Evolutionary conservation across 1,139 yeast species (phyloP).

Genomic region (Arxiozyma telluris): DNA sequence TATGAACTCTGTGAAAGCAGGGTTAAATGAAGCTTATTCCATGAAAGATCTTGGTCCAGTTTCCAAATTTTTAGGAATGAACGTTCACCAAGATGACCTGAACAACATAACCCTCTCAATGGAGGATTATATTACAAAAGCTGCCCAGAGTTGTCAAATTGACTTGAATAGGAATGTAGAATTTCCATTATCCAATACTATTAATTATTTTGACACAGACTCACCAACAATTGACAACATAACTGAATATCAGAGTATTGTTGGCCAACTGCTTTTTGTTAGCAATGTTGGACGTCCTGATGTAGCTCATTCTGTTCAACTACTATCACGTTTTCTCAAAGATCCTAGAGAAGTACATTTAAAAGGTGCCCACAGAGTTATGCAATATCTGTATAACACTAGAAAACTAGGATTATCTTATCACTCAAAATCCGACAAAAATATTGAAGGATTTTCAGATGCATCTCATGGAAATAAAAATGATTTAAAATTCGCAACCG

Average conservation of each 20-base stretch:
- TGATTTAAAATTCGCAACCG: conserved; percentile 8
- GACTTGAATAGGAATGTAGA: not conserved
- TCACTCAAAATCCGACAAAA: not conserved
- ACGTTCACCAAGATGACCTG: not conserved
- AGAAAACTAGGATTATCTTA: not conserved
- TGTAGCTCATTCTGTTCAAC: conserved; percentile 8
- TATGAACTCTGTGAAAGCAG: too few relatives aligned
- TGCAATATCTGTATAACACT: conserved; percentile 8
- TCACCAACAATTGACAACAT: not conserved
- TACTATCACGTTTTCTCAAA: conserved; percentile 6
- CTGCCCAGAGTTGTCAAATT: not conserved
- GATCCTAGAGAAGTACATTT: conserved; percentile 4
- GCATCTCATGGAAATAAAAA: not conserved
- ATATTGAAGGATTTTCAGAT: not conserved
- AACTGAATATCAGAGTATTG: conserved; percentile 4
- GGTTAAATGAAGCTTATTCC: too few relatives aligned
- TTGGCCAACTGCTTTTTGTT: conserved; percentile 3
- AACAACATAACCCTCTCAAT: not conserved
- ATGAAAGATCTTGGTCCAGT: not conserved
- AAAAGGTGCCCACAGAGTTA: conserved; percentile 6
- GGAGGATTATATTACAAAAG: not conserved
- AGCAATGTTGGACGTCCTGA: conserved; percentile 10
- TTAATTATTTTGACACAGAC: not conserved
- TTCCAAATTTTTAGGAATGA: not conserved
- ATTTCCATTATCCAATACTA: not conserved